A percentile compares a stretch with the other conserved stretches of the same genome.
Evolutionary conservation across 1,139 yeast species (phyloP).

Genomic region (Arxiozyma bovina): DNA sequence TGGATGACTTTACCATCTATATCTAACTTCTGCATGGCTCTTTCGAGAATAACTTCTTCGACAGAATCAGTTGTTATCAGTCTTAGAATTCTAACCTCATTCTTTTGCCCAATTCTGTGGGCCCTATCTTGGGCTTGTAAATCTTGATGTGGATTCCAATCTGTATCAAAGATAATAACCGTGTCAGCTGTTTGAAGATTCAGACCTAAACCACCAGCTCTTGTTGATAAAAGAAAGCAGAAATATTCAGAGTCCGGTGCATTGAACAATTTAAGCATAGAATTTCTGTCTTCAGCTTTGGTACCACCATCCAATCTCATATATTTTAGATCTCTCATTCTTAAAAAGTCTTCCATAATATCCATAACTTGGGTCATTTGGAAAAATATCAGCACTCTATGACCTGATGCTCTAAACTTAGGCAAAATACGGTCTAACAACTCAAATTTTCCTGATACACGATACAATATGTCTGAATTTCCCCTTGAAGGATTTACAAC

Average conservation of each 20-base stretch:
- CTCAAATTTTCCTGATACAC: conserved; percentile 67
- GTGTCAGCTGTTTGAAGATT: conserved; percentile 85
- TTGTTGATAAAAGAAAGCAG: conserved; percentile 69
- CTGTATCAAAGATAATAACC: conserved; percentile 78
- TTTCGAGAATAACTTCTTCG: conserved; percentile 75
- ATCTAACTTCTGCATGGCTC: conserved; percentile 75
- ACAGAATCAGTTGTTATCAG: conserved; percentile 75
- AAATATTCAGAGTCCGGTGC: conserved; percentile 66
- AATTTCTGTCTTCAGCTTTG: conserved; percentile 74
- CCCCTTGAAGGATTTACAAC: conserved; percentile 67
- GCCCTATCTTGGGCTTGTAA: conserved; percentile 88
- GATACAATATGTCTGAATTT: conserved; percentile 65
- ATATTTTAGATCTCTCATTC: conserved; percentile 56
- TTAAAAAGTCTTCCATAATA: conserved; percentile 76
- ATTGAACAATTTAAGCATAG: conserved; percentile 59
- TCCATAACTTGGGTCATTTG: conserved; percentile 90
- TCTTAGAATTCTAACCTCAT: conserved; percentile 72
- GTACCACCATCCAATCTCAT: conserved; percentile 77
- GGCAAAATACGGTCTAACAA: conserved; percentile 66
- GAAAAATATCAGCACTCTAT: conserved; percentile 69
- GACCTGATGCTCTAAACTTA: conserved; percentile 66
- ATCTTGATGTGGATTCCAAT: conserved; percentile 92
- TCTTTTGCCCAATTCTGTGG: conserved; percentile 83
- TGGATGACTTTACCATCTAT: conserved; percentile 85
- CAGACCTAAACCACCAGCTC: conserved; percentile 86